Percentiles rank a stretch among this genome's conserved stretches.
These are phyloP conservation scores for Sclerotinia trifoliorum DNA, from an alignment of 2,329 filamentous ascomycete species.

Conservation along the genomic window DNA sequence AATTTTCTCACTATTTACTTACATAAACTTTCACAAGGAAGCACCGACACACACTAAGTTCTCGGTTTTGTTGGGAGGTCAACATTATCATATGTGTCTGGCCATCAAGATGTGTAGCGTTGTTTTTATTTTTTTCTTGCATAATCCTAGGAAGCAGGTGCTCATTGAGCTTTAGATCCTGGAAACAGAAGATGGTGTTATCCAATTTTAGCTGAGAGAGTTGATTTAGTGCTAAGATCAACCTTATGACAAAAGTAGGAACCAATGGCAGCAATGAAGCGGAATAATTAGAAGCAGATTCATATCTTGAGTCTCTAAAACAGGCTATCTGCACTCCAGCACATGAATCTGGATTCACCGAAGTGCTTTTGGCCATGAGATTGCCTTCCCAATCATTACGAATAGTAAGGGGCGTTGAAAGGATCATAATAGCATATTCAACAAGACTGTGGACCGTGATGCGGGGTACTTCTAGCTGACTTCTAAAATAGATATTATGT, in stretches of 20 bases:
- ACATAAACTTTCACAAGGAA: not conserved
- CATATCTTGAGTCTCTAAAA: not conserved
- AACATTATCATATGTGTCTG: too few relatives aligned
- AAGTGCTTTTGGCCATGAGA: not conserved
- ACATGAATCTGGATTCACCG: not conserved
- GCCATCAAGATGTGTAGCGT: not conserved
- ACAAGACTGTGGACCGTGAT: not conserved
- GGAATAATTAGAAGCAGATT: not conserved
- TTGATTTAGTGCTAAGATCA: too few relatives aligned
- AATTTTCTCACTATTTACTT: not conserved
- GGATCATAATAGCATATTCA: not conserved
- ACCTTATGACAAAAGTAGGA: not conserved
- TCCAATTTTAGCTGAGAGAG: too few relatives aligned
- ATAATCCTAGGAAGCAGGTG: too few relatives aligned
- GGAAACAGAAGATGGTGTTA: too few relatives aligned
- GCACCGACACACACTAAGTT: not conserved
- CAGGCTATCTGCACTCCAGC: not conserved
- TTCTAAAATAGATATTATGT: not conserved
- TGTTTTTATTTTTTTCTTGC: not conserved
- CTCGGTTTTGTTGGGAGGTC: too few relatives aligned
- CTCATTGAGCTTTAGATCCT: too few relatives aligned
- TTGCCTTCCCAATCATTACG: too few relatives aligned
- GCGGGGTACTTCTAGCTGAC: not conserved
- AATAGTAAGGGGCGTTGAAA: not conserved
- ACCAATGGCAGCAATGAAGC: not conserved